These are phyloP conservation scores for Penicillium capsulatum DNA, from an alignment of 2,329 filamentous ascomycete species.

Conservation along the genomic window DNA sequence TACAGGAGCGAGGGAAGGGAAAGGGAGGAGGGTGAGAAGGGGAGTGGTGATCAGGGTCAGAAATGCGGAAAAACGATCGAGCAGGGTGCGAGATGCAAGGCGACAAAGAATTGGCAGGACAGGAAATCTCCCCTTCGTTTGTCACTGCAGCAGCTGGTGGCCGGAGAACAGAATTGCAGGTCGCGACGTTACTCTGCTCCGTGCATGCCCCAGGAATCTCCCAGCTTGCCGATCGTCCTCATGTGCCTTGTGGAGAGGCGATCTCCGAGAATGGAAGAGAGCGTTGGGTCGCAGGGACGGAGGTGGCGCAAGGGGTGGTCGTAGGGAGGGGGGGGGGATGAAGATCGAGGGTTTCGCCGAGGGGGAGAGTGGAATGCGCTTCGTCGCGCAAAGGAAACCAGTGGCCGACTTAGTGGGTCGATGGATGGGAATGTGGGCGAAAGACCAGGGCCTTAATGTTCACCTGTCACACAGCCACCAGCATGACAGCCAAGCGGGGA, in stretches of 20 bases:
- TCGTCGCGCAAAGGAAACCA: conserved; percentile 27
- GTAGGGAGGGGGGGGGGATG: conserved; percentile 14
- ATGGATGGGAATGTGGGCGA: conserved; percentile 34
- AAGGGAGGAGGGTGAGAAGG: conserved; percentile 13
- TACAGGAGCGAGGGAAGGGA: conserved; percentile 28
- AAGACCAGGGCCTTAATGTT: conserved; percentile 35
- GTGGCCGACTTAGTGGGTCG: conserved; percentile 32
- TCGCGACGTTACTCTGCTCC: conserved; percentile 39
- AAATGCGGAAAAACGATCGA: conserved; percentile 25
- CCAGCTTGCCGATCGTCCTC: conserved; percentile 36
- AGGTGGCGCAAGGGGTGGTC: conserved; percentile 32
- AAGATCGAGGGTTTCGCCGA: conserved; percentile 5
- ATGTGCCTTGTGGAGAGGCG: conserved; percentile 30
- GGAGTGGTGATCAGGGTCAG: conserved; percentile 11
- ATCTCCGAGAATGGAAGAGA: conserved; percentile 29
- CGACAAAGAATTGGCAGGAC: conserved; percentile 28
- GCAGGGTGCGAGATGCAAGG: conserved; percentile 30
- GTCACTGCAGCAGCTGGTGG: conserved; percentile 26
- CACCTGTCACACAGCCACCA: conserved; percentile 38
- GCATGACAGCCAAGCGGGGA: too few relatives aligned
- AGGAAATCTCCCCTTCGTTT: conserved; percentile 33
- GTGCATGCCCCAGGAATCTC: conserved; percentile 42
- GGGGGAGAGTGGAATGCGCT: conserved; percentile 31
- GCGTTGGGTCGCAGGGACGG: conserved; percentile 28
- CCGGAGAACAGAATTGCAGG: conserved; percentile 27